A percentile compares a stretch with the other conserved stretches of the same genome.
phyloP scores from a whole-genome alignment of 805 yeast species.

The Saccharomycopsis javanensis region DNA sequence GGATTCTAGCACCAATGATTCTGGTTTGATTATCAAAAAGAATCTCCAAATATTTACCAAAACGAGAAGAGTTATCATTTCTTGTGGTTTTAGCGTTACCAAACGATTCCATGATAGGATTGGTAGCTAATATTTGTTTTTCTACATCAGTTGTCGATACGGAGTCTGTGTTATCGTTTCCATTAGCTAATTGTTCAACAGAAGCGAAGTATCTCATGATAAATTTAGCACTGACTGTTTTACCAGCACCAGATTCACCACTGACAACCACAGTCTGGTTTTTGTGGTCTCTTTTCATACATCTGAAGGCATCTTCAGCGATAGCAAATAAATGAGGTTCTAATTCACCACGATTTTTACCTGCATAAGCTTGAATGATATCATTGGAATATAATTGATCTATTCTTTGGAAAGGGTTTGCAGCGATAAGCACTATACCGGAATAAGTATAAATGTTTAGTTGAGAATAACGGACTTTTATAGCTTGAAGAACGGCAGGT shows the following conservation, averaged over 20 bases:
- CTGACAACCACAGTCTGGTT: slow-evolving; percentile 95
- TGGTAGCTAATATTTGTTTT: slow-evolving; percentile 89
- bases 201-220: slow-evolving; percentile 97
- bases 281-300: slow-evolving; percentile 76
- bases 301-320: slow-evolving; percentile 94
- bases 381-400: slow-evolving; percentile 88
- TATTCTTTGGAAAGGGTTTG: slow-evolving; percentile 88
- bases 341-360: slow-evolving; percentile 84
- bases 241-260: slow-evolving; percentile 99
- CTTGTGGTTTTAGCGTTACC: slow-evolving; percentile 98
- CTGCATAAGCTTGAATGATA: slow-evolving; percentile 90
- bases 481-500: slow-evolving; percentile 93
- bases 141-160: slow-evolving; percentile 82
- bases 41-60: slow-evolving; percentile 92
- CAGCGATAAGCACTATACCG: slow-evolving; percentile 93
- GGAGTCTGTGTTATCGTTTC: slow-evolving; percentile 29
- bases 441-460: slow-evolving; percentile 90
- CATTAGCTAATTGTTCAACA: slow-evolving; percentile 46
- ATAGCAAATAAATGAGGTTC: slow-evolving; percentile 97
- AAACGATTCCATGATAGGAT: slow-evolving; percentile 94
- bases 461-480: slow-evolving; percentile 79
- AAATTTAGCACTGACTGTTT: slow-evolving; percentile 92
- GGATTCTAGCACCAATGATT: slow-evolving; percentile 88
- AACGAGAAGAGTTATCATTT: slow-evolving; percentile 95
- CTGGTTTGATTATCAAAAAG: slow-evolving; percentile 64